Evolutionary conservation across 2,329 filamentous ascomycete genomes (phyloP), one percentile per base, ranked within the genome.

Genomic region (Alternaria arborescens): DNA sequence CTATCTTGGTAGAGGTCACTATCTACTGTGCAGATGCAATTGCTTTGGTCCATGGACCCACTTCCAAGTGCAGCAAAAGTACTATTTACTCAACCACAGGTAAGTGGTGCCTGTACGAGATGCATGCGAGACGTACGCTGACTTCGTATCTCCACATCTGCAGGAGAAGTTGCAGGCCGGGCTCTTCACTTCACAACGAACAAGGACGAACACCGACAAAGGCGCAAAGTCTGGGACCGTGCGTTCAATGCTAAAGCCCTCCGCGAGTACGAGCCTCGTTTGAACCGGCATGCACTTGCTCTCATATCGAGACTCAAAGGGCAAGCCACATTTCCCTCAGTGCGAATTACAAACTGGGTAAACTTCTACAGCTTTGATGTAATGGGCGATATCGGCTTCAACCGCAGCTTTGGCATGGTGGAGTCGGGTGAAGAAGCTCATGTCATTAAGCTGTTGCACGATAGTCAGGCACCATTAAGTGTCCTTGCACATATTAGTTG

Each of bases 281-380:
- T 79, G 24, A 76, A 75, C 34, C 60, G 70, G 30, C 73, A 78
- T 58, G 60, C 73, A 4, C 58, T 62, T 22, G 57, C 66, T 1
- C 66, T 78, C 3, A 69, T 78, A 52, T 60, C 62, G 4, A 65
- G 64, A 34, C 54, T 78, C 18, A 67, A 70, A 20, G 69, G 70
- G 22, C 56, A 69, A 28, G 60, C 66, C 3, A 51, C 60, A 16
- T 54, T 67, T 5, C 53, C 68, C 3, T 60, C 61, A 11, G 58
- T 78, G 0, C 61, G 75, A 8, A 72, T 74, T 16, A 75, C 72
- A 5, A 65, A 71, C 46, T 77, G 75, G 76, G 56, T 73, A 20
- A 75, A 79, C 51, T 83, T 77, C 62, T 77, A 83, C 56, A 77
- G 79, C 52, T 81, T 85, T 58, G 83, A 85, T 60, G 77, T 85